Percentiles rank a stretch among this genome's conserved stretches.
phyloP scores from a whole-genome alignment of 1,139 yeast species.

The Debaryomyces nepalensis region DNA sequence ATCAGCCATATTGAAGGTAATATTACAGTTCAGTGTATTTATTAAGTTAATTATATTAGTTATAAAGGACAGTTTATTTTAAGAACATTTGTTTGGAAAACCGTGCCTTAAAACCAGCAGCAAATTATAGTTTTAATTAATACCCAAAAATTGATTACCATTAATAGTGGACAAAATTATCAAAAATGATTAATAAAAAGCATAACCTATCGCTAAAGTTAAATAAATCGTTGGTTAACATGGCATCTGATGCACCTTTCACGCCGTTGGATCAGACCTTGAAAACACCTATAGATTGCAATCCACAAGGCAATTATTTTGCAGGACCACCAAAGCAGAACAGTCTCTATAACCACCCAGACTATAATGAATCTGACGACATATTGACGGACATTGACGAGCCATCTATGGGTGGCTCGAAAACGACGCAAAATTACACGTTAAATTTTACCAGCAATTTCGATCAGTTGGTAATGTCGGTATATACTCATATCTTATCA shows the following conservation, averaged over 20 bases:
- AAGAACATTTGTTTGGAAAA: background rate
- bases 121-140: conserved; percentile 2
- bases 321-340: conserved; percentile 13
- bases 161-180: background rate
- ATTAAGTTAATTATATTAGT: too few species aligned
- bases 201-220: conserved; percentile 35
- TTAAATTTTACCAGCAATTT: conserved; percentile 41
- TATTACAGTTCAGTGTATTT: background rate
- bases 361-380: conserved; percentile 49
- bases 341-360: conserved; percentile 34
- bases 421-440: conserved; percentile 37
- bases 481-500: conserved; percentile 41
- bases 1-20: too few species aligned
- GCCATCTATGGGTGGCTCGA: conserved; percentile 23
- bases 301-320: conserved; percentile 3
- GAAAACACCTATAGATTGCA: conserved; percentile 42
- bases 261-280: conserved; percentile 53
- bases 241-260: conserved; percentile 38
- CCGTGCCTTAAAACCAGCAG: conserved; percentile 6
- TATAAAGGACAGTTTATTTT: too few species aligned
- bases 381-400: conserved; percentile 48
- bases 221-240: conserved; percentile 32
- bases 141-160: conserved; percentile 5
- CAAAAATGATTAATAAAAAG: conserved; percentile 33
- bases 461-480: conserved; percentile 42